Percentiles rank a stretch among this genome's conserved stretches.
Evolutionary conservation across 2,329 filamentous ascomycete genomes (phyloP).

Genomic region (Cryphonectria parasitica): DNA sequence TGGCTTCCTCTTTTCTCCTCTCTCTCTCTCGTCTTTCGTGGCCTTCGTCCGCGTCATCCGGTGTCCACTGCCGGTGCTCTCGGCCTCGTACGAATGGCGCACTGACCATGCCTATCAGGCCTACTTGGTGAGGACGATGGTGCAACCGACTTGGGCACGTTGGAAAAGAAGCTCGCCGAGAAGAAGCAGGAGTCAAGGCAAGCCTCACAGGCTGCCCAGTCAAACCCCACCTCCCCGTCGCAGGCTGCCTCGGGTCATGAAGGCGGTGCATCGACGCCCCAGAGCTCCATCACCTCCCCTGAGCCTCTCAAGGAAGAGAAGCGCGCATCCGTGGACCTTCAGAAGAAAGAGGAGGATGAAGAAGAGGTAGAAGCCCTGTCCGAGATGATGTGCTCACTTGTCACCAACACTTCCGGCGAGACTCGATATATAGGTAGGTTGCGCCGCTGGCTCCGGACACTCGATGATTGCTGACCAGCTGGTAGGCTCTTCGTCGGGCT

Average conservation of each 20-base stretch:
- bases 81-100: conserved; percentile 34
- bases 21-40: background rate
- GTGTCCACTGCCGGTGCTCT: conserved; percentile 1
- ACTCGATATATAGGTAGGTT: conserved; percentile 87
- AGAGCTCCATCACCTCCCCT: conserved; percentile 60
- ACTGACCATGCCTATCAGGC: conserved; percentile 47
- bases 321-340: conserved; percentile 42
- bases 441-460: background rate
- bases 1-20: conserved; percentile 29
- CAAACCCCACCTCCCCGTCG: conserved; percentile 57
- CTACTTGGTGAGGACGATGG: conserved; percentile 85
- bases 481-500: conserved; percentile 89
- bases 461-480: conserved; percentile 20
- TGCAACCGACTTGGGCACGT: conserved; percentile 81
- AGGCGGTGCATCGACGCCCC: conserved; percentile 51
- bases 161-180: conserved; percentile 76
- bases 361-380: conserved; percentile 85
- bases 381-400: conserved; percentile 98
- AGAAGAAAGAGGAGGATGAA: conserved; percentile 52
- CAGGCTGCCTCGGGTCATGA: conserved; percentile 50
- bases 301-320: conserved; percentile 44
- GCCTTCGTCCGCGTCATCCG: conserved; percentile 2
- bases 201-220: conserved; percentile 50
- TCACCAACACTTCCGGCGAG: conserved; percentile 93
- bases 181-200: conserved; percentile 57